Base-by-base conservation (phyloP, 805 yeast genomes). In the Cyberlindnera misumaiensis region DNA sequence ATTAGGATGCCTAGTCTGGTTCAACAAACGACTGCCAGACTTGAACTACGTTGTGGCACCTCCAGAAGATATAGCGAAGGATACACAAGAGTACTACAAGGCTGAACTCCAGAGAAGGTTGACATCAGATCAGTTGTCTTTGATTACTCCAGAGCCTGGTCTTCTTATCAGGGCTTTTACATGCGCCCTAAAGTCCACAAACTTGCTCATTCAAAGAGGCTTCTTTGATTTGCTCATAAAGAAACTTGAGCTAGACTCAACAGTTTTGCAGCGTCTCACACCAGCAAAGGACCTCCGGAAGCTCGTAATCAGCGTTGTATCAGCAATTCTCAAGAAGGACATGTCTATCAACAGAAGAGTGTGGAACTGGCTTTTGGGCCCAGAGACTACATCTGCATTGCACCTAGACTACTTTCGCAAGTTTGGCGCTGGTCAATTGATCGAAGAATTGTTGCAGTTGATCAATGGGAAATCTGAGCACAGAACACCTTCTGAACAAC, bases 341-440 rank as follows among this genome's bases (percentile, higher is more conserved):
- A 87, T 93, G 96, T 87, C 97, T 8, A 69, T 93, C 42, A 93
- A 93, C 58, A 72, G 98, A 59, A 72, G 99, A 51, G 68, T 93
- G 15, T 89, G 97, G 96, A 80, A 73, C 42, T 93, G 96, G 95
- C 63, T 93, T 7, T 60, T 90, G 22, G 97, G 97, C 0, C 93
- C 96, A 2, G 87, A 80, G 13, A 39, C 47, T 2, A 34, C 47
- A 5, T 33, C 40, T 6, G 33, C 34, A 11, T 17, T 36, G 9
- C 51, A 45, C 18, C 42, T 43, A 17, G 47, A 39, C 25, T 89
- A 81, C 53, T 88, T 89, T 56, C 53, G 64, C n/a, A 53, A 51
- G 6, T 68, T 70, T 52, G 95, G 87, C 0, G 57, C 72, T 27
- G 56, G 65, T 1, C 56, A 68, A 3, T 59, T 89, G 8, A 51